A percentile compares a stretch with the other conserved stretches of the same genome.
Conservation (phyloP, 2,329 filamentous ascomycete genomes). For the Emydomyces testavorans region DNA sequence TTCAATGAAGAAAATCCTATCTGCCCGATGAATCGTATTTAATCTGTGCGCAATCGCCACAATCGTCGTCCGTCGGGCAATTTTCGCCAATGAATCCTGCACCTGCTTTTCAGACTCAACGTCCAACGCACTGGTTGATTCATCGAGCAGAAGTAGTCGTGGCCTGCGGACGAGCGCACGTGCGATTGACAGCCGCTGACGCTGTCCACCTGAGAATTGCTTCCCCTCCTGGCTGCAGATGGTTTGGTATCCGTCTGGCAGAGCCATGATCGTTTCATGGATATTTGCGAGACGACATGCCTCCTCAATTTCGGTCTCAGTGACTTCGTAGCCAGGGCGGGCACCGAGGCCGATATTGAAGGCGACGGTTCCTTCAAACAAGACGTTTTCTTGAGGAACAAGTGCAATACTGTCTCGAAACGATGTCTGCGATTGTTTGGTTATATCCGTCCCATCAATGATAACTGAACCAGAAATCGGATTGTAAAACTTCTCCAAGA, state of each 20-base stretch:
- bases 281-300: conserved; percentile 59
- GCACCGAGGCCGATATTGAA: conserved; percentile 39
- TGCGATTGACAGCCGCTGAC: conserved; percentile 48
- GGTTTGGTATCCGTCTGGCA: conserved; percentile 57
- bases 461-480: conserved; percentile 41
- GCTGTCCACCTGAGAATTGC: conserved; percentile 47
- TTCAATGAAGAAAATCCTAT: conserved; percentile 64
- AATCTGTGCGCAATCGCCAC: conserved; percentile 35
- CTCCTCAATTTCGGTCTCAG: conserved; percentile 51
- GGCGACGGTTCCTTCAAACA: conserved; percentile 39
- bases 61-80: conserved; percentile 27
- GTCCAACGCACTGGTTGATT: conserved; percentile 50
- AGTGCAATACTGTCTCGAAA: conserved; percentile 38
- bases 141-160: conserved; percentile 47
- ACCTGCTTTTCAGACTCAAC: conserved; percentile 42
- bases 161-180: conserved; percentile 46
- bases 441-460: conserved; percentile 43
- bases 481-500: conserved; percentile 45
- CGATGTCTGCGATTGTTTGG: conserved; percentile 26
- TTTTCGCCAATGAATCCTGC: conserved; percentile 30
- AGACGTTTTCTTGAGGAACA: conserved; percentile 39
- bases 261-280: conserved; percentile 52
- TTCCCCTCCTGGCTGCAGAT: conserved; percentile 45
- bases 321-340: conserved; percentile 44
- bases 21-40: conserved; percentile 44